Conservation (phyloP, 768 basidiomycete genomes). For the Lactarius hatsudake region DNA sequence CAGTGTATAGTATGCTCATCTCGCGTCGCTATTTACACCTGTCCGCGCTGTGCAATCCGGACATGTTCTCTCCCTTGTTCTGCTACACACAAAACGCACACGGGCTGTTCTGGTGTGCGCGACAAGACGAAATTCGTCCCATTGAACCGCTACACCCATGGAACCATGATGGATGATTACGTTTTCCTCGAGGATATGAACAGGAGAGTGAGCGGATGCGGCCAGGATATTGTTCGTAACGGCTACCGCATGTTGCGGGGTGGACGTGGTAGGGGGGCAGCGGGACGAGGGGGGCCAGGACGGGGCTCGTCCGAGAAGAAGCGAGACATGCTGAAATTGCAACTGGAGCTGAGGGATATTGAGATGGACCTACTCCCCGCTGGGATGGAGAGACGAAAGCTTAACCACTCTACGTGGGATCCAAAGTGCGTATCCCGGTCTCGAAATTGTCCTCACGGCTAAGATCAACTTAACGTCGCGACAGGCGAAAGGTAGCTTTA, state of each 20-base stretch:
- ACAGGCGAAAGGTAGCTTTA: conserved; percentile 63
- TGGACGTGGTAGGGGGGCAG: conserved; percentile 32
- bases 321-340: conserved; percentile 62
- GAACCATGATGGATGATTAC: conserved; percentile 88
- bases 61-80: conserved; percentile 77
- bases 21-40: conserved; percentile 60
- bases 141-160: conserved; percentile 83
- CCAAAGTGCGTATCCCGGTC: conserved; percentile 50
- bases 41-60: conserved; percentile 67
- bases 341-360: conserved; percentile 65
- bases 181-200: conserved; percentile 80
- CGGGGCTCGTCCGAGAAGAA: conserved; percentile 47
- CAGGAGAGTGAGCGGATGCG: conserved; percentile 72
- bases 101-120: conserved; percentile 67
- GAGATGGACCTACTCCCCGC: conserved; percentile 72
- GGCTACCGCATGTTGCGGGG: conserved; percentile 43
- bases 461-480: conserved; percentile 8
- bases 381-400: conserved; percentile 77
- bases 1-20: conserved; percentile 21
- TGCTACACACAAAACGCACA: conserved; percentile 57
- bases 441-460: conserved; percentile 4
- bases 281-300: conserved; percentile 34
- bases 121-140: conserved; percentile 72
- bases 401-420: conserved; percentile 85
- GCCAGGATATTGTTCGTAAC: conserved; percentile 62